Conservation (phyloP, 2,329 filamentous ascomycete species). For the Exserohilum turcica region DNA sequence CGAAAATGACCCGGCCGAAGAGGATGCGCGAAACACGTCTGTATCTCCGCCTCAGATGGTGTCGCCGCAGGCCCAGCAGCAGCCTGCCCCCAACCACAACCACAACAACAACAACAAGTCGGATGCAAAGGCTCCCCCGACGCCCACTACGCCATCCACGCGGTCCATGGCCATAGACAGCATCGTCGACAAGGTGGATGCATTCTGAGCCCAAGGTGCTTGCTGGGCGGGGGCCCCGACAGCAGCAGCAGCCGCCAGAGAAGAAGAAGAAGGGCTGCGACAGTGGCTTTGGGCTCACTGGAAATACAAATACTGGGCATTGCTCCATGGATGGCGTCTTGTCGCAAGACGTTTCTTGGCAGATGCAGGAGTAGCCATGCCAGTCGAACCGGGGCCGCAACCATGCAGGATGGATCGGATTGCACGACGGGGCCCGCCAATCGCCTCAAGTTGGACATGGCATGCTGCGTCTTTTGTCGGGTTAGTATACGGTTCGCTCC, state of each 20-base stretch:
- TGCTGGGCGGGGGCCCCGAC: background rate
- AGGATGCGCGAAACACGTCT: slow-evolving; percentile 28
- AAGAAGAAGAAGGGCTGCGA: background rate
- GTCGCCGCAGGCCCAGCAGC: slow-evolving; percentile 15
- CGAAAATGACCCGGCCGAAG: slow-evolving; percentile 29
- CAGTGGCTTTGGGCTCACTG: slow-evolving; percentile 1
- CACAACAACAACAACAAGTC: too few species aligned
- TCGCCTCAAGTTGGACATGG: background rate
- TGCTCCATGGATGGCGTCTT: slow-evolving; percentile 6
- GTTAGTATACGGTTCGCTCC: slow-evolving; percentile 1
- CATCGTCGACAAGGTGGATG: slow-evolving; percentile 47
- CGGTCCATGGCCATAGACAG: slow-evolving; percentile 49
- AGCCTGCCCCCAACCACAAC: slow-evolving; percentile 18
- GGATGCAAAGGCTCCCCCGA: slow-evolving; percentile 43
- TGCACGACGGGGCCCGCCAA: background rate
- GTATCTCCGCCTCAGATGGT: slow-evolving; percentile 24
- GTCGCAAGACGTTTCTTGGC: slow-evolving; percentile 3
- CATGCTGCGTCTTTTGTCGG: background rate
- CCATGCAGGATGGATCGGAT: background rate
- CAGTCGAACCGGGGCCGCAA: slow-evolving; percentile 4
- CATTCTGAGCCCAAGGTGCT: slow-evolving; percentile 29
- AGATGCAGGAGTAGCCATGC: slow-evolving; percentile 1
- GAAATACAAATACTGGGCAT: slow-evolving; percentile 4
- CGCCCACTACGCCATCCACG: slow-evolving; percentile 45
- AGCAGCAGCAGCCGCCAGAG: background rate